Percentiles rank a stretch among this genome's conserved stretches.
These are phyloP conservation scores for Neopestalotiopsis sp. DNA, from an alignment of 2,329 filamentous ascomycete species.

Conservation along the genomic window DNA sequence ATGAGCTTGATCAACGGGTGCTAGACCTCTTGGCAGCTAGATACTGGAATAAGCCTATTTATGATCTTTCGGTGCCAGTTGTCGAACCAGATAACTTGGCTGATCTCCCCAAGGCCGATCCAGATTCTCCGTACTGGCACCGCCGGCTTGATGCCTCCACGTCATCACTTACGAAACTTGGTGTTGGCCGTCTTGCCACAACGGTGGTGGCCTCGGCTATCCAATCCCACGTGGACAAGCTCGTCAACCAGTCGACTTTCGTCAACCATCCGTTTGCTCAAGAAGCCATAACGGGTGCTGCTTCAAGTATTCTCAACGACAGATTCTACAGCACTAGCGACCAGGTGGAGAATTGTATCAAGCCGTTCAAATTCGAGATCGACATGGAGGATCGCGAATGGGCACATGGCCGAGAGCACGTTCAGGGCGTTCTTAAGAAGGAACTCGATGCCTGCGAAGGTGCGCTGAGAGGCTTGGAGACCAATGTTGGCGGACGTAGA, in stretches of 20 bases:
- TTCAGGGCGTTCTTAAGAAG: conserved; percentile 79
- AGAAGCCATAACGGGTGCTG: conserved; percentile 90
- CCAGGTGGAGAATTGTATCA: conserved; percentile 98
- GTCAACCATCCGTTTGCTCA: conserved; percentile 88
- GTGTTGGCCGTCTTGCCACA: conserved; percentile 89
- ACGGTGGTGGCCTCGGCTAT: conserved; percentile 89
- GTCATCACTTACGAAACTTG: conserved; percentile 89
- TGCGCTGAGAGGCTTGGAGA: conserved; percentile 78
- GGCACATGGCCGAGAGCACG: conserved; percentile 82
- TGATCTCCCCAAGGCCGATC: conserved; percentile 83
- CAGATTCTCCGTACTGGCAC: conserved; percentile 88
- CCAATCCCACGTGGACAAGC: conserved; percentile 78
- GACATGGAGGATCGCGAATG: conserved; percentile 93
- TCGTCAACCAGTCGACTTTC: conserved; percentile 84
- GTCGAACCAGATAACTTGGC: conserved; percentile 74
- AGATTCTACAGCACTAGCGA: conserved; percentile 96
- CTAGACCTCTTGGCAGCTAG: conserved; percentile 89
- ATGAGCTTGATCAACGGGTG: conserved; percentile 92
- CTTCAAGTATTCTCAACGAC: conserved; percentile 88
- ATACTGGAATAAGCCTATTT: conserved; percentile 96
- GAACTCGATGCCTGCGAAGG: conserved; percentile 85
- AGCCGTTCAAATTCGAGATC: conserved; percentile 98
- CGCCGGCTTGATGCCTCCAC: conserved; percentile 92
- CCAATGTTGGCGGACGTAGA: conserved; percentile 76
- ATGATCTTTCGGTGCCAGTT: conserved; percentile 73